These are phyloP conservation scores for Mycena vulgaris DNA, from an alignment of 768 basidiomycete species.

Conservation along the genomic window DNA sequence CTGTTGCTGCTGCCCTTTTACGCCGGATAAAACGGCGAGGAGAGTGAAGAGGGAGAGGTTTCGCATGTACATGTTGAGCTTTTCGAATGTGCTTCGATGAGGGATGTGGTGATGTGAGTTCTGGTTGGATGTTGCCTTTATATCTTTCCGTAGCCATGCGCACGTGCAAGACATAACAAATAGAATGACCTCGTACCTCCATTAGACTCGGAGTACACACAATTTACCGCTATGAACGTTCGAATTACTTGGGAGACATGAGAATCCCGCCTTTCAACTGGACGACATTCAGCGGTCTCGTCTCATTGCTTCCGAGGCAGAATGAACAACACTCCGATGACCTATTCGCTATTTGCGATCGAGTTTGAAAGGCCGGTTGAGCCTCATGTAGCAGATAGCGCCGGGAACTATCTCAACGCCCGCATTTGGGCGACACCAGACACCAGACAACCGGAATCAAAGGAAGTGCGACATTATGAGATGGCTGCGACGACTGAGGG, in stretches of 20 bases:
- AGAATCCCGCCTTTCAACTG: background rate
- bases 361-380: conserved; percentile 8
- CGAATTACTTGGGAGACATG: no score
- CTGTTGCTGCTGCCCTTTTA: background rate
- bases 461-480: no score
- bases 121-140: conserved; percentile 15
- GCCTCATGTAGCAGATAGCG: no score
- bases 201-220: no score
- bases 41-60: conserved; percentile 13
- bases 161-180: background rate
- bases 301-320: conserved; percentile 4
- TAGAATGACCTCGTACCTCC: no score
- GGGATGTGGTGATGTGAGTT: conserved; percentile 1
- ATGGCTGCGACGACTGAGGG: no score
- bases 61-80: conserved; percentile 12
- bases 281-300: conserved; percentile 14
- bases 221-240: no score
- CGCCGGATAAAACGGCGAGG: conserved; percentile 13
- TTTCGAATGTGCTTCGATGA: conserved; percentile 6
- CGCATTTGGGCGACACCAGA: no score
- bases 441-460: no score
- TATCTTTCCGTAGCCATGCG: conserved; percentile 1
- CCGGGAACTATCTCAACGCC: no score
- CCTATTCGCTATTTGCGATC: conserved; percentile 13
- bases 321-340: background rate